These are phyloP conservation scores for Aspergillus ellipticus DNA, from an alignment of 495 filamentous ascomycete genomes.

Conservation along the genomic window DNA sequence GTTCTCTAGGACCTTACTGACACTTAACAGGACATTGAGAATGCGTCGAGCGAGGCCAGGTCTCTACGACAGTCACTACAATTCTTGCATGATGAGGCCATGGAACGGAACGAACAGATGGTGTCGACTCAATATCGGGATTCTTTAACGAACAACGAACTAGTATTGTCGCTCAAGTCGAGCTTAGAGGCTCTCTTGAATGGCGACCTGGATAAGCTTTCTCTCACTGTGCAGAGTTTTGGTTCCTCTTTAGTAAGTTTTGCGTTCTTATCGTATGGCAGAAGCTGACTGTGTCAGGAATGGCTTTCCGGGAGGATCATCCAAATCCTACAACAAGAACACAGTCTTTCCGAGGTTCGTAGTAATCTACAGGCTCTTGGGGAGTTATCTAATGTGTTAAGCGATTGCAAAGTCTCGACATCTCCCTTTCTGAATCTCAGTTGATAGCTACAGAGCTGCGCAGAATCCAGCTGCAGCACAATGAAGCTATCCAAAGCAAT, in stretches of 20 bases:
- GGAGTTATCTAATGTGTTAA: constrained; percentile 20
- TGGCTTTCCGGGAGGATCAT: constrained; percentile 31
- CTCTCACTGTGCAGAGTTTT: constrained; percentile 27
- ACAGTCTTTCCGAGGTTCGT: constrained; percentile 31
- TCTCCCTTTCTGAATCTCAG: constrained; percentile 33
- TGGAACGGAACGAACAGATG: constrained; percentile 24
- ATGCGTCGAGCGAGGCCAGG: constrained; percentile 25
- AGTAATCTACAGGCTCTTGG: background rate
- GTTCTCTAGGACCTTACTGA: background rate
- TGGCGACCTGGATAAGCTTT: constrained; percentile 23
- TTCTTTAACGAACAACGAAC: constrained; percentile 22
- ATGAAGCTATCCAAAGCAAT: constrained; percentile 30
- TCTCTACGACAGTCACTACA: constrained; percentile 29
- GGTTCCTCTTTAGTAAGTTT: constrained; percentile 30
- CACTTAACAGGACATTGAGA: constrained; percentile 33
- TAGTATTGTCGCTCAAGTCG: constrained; percentile 26
- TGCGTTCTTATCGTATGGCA: too few relatives aligned
- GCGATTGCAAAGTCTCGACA: constrained; percentile 36
- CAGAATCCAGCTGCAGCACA: constrained; percentile 35
- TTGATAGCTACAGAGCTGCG: constrained; percentile 33
- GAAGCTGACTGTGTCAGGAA: constrained; percentile 20
- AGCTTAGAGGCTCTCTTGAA: constrained; percentile 27
- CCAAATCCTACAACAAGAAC: constrained; percentile 31
- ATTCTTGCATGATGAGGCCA: constrained; percentile 31
- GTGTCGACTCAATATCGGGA: constrained; percentile 22